Evolutionary conservation across 495 filamentous ascomycete species (phyloP), one percentile per base, ranked within the genome.

Genomic region (Pseudomonodictys pantanalensis): DNA sequence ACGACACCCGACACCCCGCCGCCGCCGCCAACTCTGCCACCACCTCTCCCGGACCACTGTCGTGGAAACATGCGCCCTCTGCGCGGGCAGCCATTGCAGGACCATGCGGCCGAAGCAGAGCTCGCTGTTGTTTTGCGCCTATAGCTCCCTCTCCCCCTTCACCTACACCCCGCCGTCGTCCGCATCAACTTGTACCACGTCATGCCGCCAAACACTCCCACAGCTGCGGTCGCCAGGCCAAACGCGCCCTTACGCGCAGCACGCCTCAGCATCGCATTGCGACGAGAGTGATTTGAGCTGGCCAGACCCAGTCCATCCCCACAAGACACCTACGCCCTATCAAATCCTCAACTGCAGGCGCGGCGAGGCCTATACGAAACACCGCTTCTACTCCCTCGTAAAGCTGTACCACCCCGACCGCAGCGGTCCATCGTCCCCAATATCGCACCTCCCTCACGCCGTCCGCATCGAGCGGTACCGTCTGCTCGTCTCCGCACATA

Each of bases 381-480:
- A 73, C 15, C 81, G 86, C 26, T 98, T 89, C 79, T 91, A 92
- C 70, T 83, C 95, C 62, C 80, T 98, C 26, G 92, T 95, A 32
- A 97, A 96, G 75, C 76, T 95, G 46, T 98, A 98, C 73, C 93
- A 98, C 66, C 93, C 93, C 0, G 93, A 98, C 73, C 84, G 83
- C 22, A 44, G 39, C 52, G 54, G 60, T 76, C 35, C 56, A 38
- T 38, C 56, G 52, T 60, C 47, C 11, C 23, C 63, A 48, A 65
- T 53, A 30, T 51, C 29, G 60, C 24, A 50, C 0, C 54, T 82
- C 22, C 71, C 82, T 3, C 71, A 76, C 3, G 72, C 81, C 61
- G 77, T 83, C 25, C 82, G 85, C 56, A 77, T 92, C 30, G 90
- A 96, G 62, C 86, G 93, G 41, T 98, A 97, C 71, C 86, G 86